Base-by-base conservation (phyloP, 2,329 filamentous ascomycete species). In the Penicillium sp. region DNA sequence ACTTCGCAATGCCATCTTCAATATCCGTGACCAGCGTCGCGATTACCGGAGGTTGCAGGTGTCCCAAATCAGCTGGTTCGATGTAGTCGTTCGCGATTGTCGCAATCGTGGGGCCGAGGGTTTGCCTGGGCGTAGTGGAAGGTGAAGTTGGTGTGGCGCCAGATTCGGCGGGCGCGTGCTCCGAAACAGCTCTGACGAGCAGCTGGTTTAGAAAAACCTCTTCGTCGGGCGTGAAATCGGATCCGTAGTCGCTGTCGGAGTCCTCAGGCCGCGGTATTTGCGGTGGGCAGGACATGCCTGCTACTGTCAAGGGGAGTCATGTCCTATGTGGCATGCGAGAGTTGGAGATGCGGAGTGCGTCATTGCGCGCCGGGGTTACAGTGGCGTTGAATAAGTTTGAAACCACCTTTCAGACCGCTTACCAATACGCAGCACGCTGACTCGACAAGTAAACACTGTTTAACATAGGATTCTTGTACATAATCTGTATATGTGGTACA, bases 221-320 rank as follows among this genome's bases (percentile, higher is more conserved):
- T 73, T 87, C 84, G 61, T 84, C 82, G 3, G 78, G 71, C 8
- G 83, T 81, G 62, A 88, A 81, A 59, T 89, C 86, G 5, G 84
- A 86, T 59, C 84, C 86, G 79, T 88, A 88, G 62, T 87, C 84
- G 71, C 82, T 86, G 47, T 70, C 59, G 27, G 64, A 55, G 31
- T 58, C 53, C 11, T 76, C 69, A 52, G 56, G 55, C 50, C 52
- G 57, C 27, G 55, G 54, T 24, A 50, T 26, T 55, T 58, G 50
- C 27, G 55, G 57, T 63, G 59, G 58, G 67, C 68, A 71, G 69
- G 68, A 68, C 69, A 73, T 73, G 66, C 67, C 71, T 71, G 66
- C 66, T 55, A 62, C 46, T 44, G 44, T 48, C 39, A 53, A 51
- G 43, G 49, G 55, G 50, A 51, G 47, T 68, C 67, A 70, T 70